A percentile compares a stretch with the other conserved stretches of the same genome.
Evolutionary conservation across 225 moss, liverwort and hornwort genomes (phyloP).

Genomic region (Rhytidiadelphus loreus): DNA sequence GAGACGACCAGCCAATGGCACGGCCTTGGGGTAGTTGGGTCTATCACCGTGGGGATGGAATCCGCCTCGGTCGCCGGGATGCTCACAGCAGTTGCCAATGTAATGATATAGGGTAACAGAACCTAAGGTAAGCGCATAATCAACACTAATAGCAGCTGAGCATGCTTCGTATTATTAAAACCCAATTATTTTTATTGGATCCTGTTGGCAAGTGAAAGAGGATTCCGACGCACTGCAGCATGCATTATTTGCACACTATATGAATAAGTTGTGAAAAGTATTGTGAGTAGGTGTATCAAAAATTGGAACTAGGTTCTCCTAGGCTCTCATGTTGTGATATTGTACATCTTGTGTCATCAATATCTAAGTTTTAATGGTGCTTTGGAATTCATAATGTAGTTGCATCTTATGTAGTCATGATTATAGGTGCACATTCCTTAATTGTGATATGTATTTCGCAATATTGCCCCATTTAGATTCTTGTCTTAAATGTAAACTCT

Average conservation of each 20-base stretch:
- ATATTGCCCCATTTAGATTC: neutral
- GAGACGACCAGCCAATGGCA: neutral
- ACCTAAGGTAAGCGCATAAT: neutral
- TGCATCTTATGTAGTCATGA: neutral
- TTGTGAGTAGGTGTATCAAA: no score
- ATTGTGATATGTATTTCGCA: neutral
- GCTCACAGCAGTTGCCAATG: neutral
- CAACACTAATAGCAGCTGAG: neutral
- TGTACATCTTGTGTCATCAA: neutral
- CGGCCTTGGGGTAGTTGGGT: neutral
- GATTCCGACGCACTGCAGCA: rapidly evolving
- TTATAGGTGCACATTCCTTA: neutral
- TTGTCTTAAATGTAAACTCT: neutral
- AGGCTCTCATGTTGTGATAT: neutral
- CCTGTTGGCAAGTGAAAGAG: neutral
- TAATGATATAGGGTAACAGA: neutral
- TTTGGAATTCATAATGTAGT: neutral
- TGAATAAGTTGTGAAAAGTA: neutral
- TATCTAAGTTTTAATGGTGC: neutral
- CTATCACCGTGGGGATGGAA: neutral
- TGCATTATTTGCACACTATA: neutral
- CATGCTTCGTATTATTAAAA: neutral
- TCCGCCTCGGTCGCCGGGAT: neutral
- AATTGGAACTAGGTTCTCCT: rapidly evolving
- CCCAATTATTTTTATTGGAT: neutral